Base-by-base conservation (phyloP, 345 rosid species). In the Crucihimalaya himalaica region DNA sequence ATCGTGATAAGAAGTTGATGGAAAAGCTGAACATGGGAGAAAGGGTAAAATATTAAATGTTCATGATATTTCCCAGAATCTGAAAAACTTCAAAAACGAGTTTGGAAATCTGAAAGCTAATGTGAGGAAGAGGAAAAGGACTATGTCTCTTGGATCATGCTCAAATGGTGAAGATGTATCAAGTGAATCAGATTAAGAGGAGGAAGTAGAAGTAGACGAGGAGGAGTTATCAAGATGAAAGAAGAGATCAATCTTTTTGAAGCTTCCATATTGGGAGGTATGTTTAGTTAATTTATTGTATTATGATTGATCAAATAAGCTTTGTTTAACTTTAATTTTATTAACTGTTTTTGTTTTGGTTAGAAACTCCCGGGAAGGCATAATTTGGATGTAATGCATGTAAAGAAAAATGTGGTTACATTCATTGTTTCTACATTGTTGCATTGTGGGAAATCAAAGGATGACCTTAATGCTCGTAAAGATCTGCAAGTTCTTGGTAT, bases 301-400 rank as follows among this genome's bases (percentile, higher is more conserved):
- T 5, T 5, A n/a, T 15, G 1, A 1, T 15, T 15, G 19, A 5
- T 43, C 9, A 1, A 15, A 14, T 15, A 43, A n/a, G 0, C 19
- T 2, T n/a, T 43, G 19, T 42, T 42, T 14, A 42, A 8, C 5
- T 8, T 29, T 15, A 12, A 14, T 42, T 5, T 0, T 43, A 2
- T 6, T 43, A 0, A 6, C 2, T n/a, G 1, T 43, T 6, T n/a
- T 2, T 42, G 8, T 42, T 8, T 42, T 42, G 18, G 8, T n/a
- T 32, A 18, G 43, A 27, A 58, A 0, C 63, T 58, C 0, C n/a
- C 45, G 0, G n/a, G 34, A 0, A 34, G 63, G 2, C 43, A 58
- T 34, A 58, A 58, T n/a, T 15, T 53, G 1, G 58, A 57, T 10
- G 62, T 57, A 0, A 57, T 57, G 62, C 62, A 57, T 57, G 62